Evolutionary conservation across 2,329 filamentous ascomycete genomes (phyloP), one percentile per base, ranked within the genome.

Genomic region (Acephala macrosclerotiorum): DNA sequence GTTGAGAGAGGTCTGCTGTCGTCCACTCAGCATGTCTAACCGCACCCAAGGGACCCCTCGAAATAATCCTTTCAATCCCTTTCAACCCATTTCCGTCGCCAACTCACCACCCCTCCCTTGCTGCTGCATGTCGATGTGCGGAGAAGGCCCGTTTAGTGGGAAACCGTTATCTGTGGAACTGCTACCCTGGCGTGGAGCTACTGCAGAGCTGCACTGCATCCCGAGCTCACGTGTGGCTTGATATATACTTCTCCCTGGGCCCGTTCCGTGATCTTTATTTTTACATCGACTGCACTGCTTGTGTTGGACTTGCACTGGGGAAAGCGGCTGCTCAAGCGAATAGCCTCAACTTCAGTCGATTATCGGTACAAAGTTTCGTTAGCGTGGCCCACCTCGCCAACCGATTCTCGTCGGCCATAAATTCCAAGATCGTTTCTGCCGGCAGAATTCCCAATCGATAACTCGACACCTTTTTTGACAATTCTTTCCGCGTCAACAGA

Each of bases 81-180:
- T n/a, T 5, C n/a, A 22, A 26, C 18, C 26, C 49, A 22, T 29
- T 22, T n/a, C 22, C 6, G 18, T 33, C 3, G 16, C 42, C 42
- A n/a, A 2, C 18, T 8, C 18, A 7, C 18, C 14, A 9, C 18
- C 12, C 49, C 12, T 53, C 11, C 25, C 49, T 22, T 53, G 25
- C 49, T 14, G 12, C n/a, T 49, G 45, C 20, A 49, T 49, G 20
- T 49, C 25, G 25, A 33, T 53, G 25, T 53, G 49, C 49, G 49
- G 49, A 53, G 49, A 29, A 53, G 49, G 49, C 25, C 49, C 49
- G 49, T 53, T 53, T 53, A 18, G 25, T 53, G 49, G 49, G 12
- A 53, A 33, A n/a, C 49, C 49, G 45, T 49, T 49, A 49, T 49
- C 45, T 11, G 45, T 49, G 45, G 20, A n/a, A 53, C 18, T 49